These are phyloP conservation scores for Fennellomyces sp. DNA, from an alignment of 371 early-diverging fungal species.

Conservation along the genomic window DNA sequence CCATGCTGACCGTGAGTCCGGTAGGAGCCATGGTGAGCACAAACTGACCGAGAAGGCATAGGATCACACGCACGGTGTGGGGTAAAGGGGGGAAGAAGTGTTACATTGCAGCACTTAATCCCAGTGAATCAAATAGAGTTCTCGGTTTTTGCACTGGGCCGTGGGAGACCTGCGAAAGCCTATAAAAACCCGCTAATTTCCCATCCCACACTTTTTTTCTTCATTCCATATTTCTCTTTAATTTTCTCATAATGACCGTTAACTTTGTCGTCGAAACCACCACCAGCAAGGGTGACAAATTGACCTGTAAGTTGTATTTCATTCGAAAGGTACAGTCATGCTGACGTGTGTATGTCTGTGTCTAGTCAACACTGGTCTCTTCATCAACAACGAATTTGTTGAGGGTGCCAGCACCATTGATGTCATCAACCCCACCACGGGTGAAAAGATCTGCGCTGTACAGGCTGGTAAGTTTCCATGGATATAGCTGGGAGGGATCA, in stretches of 20 bases:
- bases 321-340: too few relatives aligned
- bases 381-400: slow-evolving; percentile 59
- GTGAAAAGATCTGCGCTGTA: slow-evolving; percentile 3
- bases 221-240: too few relatives aligned
- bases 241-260: slow-evolving; percentile 19
- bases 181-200: slow-evolving; percentile 7
- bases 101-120: not conserved
- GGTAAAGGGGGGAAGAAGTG: too few relatives aligned
- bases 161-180: not conserved
- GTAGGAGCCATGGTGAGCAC: too few relatives aligned
- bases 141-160: slow-evolving; percentile 5
- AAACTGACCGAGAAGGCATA: too few relatives aligned
- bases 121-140: slow-evolving; percentile 1
- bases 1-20: too few relatives aligned
- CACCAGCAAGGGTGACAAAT: slow-evolving; percentile 38
- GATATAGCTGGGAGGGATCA: too few relatives aligned
- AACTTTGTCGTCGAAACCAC: slow-evolving; percentile 23
- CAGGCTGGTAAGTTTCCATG: not conserved
- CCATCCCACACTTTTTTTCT: not conserved
- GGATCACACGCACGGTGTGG: too few relatives aligned
- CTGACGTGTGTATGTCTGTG: too few relatives aligned
- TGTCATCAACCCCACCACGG: slow-evolving; percentile 51
- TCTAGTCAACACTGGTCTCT: slow-evolving; percentile 57
- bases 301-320: slow-evolving; percentile 34
- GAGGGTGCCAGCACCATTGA: slow-evolving; percentile 46